phyloP scores from a whole-genome alignment of 2,329 filamentous ascomycete genomes.

The Exophiala calicioides region DNA sequence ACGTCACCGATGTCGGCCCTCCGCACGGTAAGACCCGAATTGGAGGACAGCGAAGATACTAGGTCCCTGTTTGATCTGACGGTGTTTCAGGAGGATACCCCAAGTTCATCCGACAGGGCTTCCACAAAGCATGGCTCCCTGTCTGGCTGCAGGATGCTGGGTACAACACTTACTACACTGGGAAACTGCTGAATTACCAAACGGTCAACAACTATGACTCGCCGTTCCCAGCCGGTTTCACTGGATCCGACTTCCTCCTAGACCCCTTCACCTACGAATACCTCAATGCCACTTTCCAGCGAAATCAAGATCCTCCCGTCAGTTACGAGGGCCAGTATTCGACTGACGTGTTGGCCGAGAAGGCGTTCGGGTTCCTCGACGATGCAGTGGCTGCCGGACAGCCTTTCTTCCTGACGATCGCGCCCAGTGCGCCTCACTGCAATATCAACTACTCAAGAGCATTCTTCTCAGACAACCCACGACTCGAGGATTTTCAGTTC shows the following conservation, averaged over 20 bases:
- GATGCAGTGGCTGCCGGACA: conserved; percentile 55
- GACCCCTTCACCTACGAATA: conserved; percentile 63
- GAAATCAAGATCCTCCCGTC: conserved; percentile 57
- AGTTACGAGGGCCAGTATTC: conserved; percentile 58
- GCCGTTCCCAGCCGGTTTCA: conserved; percentile 41
- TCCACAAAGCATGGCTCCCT: conserved; percentile 54
- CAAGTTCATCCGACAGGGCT: conserved; percentile 53
- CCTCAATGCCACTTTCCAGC: conserved; percentile 64
- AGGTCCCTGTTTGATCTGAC: background rate
- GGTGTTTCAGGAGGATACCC: conserved; percentile 44
- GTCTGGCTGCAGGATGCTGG: conserved; percentile 55
- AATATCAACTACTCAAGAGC: conserved; percentile 45
- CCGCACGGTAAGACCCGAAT: conserved; percentile 35
- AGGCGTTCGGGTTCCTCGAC: conserved; percentile 62
- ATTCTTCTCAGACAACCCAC: conserved; percentile 31
- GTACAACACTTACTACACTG: conserved; percentile 57
- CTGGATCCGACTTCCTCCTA: conserved; percentile 46
- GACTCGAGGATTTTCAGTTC: conserved; percentile 33
- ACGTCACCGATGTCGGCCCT: conserved; percentile 61
- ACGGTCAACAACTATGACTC: conserved; percentile 51
- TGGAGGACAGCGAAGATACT: background rate
- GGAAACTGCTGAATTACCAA: conserved; percentile 58
- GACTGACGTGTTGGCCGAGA: conserved; percentile 61
- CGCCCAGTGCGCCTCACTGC: conserved; percentile 68
- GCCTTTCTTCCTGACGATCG: conserved; percentile 68